Conservation (phyloP, 257 asterid genomes). For the Striga asiatica region DNA sequence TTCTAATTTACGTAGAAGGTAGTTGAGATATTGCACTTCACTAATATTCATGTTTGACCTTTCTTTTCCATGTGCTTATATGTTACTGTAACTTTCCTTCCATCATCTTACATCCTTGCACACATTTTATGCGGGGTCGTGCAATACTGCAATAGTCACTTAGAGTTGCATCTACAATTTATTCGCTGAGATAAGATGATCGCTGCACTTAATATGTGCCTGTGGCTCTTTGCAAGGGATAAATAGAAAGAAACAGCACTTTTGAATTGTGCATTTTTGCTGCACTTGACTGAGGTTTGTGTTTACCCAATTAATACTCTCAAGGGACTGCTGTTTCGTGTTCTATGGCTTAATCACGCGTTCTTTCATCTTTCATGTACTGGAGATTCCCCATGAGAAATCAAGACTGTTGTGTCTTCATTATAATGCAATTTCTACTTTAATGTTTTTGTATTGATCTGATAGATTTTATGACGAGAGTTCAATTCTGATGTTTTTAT, state of each 20-base stretch:
- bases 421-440: background rate
- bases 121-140: background rate
- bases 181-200: slow-evolving; percentile 5
- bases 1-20: background rate
- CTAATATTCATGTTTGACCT: background rate
- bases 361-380: background rate
- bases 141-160: background rate
- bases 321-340: too few relatives aligned
- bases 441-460: background rate
- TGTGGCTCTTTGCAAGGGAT: too few relatives aligned
- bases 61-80: background rate
- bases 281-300: too few relatives aligned
- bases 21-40: slow-evolving; percentile 5
- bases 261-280: too few relatives aligned
- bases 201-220: too few relatives aligned
- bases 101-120: background rate
- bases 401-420: slow-evolving; percentile 5
- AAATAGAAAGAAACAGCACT: too few relatives aligned
- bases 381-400: background rate
- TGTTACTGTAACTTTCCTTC: background rate
- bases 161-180: background rate
- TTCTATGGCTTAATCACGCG: too few relatives aligned
- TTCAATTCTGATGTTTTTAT: slow-evolving; percentile 13
- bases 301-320: too few relatives aligned
- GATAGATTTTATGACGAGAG: slow-evolving; percentile 4